These are phyloP conservation scores for Phanerochaete sordida DNA, from an alignment of 768 basidiomycete species.

Conservation along the genomic window DNA sequence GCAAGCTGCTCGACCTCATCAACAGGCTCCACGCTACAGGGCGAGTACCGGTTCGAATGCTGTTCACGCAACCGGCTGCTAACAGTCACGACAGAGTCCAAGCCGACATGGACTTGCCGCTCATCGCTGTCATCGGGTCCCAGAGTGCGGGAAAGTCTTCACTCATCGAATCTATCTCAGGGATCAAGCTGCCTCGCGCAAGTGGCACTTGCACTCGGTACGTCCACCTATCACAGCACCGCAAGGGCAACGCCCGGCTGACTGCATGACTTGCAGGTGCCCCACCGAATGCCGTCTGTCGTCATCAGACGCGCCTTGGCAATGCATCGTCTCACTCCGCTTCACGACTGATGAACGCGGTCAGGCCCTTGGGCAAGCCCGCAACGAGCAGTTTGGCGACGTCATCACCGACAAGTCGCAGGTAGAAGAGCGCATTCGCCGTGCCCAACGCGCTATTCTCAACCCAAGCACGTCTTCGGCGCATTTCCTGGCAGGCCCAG, in stretches of 20 bases:
- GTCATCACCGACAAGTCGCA: slow-evolving; percentile 45
- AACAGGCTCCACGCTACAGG: slow-evolving; percentile 62
- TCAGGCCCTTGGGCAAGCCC: slow-evolving; percentile 30
- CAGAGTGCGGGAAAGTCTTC: slow-evolving; percentile 79
- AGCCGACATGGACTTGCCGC: slow-evolving; percentile 67
- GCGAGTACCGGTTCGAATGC: slow-evolving; percentile 29
- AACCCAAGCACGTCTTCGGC: slow-evolving; percentile 40
- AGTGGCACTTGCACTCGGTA: slow-evolving; percentile 77
- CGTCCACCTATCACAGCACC: not conserved
- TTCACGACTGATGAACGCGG: slow-evolving; percentile 27
- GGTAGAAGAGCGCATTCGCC: slow-evolving; percentile 65
- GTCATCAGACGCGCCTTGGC: slow-evolving; percentile 27
- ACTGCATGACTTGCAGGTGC: slow-evolving; percentile 25
- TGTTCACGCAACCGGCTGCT: slow-evolving; percentile 5
- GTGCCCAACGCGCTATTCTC: slow-evolving; percentile 63
- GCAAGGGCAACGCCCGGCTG: not conserved
- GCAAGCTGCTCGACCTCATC: slow-evolving; percentile 53
- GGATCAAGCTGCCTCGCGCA: slow-evolving; percentile 65
- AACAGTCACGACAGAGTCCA: slow-evolving; percentile 47
- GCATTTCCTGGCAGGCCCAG: slow-evolving; percentile 37
- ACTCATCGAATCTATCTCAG: slow-evolving; percentile 73
- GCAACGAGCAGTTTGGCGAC: slow-evolving; percentile 23
- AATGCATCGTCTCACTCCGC: slow-evolving; percentile 30
- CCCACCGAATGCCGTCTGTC: slow-evolving; percentile 35
- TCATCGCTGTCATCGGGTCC: slow-evolving; percentile 68